phyloP scores from a whole-genome alignment of 768 basidiomycete genomes.

The Daedaleopsis sinensis region DNA sequence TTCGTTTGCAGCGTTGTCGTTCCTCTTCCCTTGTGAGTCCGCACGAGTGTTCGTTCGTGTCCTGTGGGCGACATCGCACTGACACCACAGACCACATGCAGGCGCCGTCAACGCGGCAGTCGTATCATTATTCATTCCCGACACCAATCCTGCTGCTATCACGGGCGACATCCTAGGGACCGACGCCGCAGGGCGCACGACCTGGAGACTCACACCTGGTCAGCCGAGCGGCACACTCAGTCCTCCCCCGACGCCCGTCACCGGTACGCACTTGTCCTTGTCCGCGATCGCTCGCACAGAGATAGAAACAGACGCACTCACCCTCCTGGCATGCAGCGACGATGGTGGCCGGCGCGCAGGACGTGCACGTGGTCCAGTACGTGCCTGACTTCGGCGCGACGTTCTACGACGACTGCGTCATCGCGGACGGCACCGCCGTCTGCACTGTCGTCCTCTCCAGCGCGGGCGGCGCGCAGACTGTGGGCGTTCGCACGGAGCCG shows the following conservation, averaged over 20 bases:
- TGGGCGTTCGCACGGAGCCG: not conserved
- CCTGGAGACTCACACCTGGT: constrained; percentile 1
- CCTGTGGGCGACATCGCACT: too few species aligned
- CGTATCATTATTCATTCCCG: not conserved
- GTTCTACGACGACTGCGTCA: constrained; percentile 4
- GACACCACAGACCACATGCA: not conserved
- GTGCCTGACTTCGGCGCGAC: not conserved
- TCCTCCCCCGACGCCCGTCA: not conserved
- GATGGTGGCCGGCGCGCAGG: constrained; percentile 4
- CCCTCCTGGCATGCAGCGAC: constrained; percentile 11
- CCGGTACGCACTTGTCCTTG: not conserved
- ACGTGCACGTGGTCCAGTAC: constrained; percentile 10
- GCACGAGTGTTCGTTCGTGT: too few species aligned
- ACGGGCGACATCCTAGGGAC: constrained; percentile 4
- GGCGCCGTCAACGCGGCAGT: not conserved
- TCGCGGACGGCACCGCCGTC: not conserved
- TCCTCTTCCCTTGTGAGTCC: not conserved
- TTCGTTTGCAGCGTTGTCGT: not conserved
- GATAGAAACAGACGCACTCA: not conserved
- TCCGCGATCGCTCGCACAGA: not conserved
- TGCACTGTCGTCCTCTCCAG: constrained; percentile 7
- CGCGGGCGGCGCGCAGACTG: not conserved
- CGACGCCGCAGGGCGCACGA: constrained; percentile 7
- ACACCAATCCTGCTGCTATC: not conserved
- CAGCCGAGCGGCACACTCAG: constrained; percentile 3